Base-by-base conservation (phyloP, 768 basidiomycete genomes). In the Amanita inopinata region DNA sequence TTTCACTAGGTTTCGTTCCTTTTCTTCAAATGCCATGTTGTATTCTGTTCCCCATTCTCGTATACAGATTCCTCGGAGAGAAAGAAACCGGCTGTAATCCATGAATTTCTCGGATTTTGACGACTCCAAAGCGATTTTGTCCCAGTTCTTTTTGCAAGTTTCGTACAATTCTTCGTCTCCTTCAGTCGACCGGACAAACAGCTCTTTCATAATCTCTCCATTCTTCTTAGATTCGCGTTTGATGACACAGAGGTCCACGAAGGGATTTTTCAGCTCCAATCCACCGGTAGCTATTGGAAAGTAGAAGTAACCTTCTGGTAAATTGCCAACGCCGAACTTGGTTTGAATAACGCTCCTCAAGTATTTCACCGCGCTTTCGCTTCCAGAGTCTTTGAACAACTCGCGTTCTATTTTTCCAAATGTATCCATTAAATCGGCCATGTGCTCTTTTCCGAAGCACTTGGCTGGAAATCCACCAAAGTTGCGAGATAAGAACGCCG, bases 231-330 rank as follows among this genome's bases (percentile, higher is more conserved):
- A 34, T 69, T 63, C 36, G 53, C 51, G 45, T 11, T 48, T 47
- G 3, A 58, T 32, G 2, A 51, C 38, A 27, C 57, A 47, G 3
- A 53, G 49, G 15, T 56, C 53, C 11, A 58, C 49, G 30, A 59
- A 51, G 9, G 59, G 59, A 27, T 60, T 55, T 33, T 46, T 56
- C 5, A 69, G 43, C 44, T 62, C 63, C 19, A 67, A 55, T 0
- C 66, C 66, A 27, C 67, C 67, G 14, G 49, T 53, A 11, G 53
- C 48, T 15, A 64, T 53, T 0, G 66, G 62, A 44, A 66, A 61
- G 51, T 62, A 67, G 51, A 64, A 67, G 44, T 63, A 67, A 2
- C 66, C 66, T 31, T 62, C 58, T 1, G 64, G 67, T 5, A 69
- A 52, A 39, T 65, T 58, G 2, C 43, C 49, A 1, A 62, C 49